A percentile compares a stretch with the other conserved stretches of the same genome.
Evolutionary conservation across 2,329 filamentous ascomycete species (phyloP).

Genomic region (Amylocarpus encephaloides): DNA sequence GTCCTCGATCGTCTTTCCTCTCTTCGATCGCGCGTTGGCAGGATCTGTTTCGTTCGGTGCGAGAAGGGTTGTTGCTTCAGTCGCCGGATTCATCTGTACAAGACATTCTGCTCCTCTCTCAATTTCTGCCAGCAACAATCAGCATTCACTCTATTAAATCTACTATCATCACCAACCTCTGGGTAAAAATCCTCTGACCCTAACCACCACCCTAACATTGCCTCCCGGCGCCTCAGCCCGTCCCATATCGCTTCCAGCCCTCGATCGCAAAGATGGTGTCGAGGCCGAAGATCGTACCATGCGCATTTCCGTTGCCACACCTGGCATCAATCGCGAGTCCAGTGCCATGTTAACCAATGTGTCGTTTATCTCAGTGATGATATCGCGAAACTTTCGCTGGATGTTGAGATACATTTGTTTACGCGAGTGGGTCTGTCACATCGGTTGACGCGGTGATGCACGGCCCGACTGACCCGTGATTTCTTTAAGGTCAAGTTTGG

Average conservation of each 20-base stretch:
- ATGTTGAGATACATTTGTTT: slow-evolving; percentile 25
- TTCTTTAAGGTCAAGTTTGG: no score
- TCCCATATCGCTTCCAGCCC: slow-evolving; percentile 55
- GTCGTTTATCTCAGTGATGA: slow-evolving; percentile 26
- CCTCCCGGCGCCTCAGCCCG: slow-evolving; percentile 53
- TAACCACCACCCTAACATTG: slow-evolving; percentile 77
- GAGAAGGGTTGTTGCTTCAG: slow-evolving; percentile 75
- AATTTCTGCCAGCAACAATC: slow-evolving; percentile 53
- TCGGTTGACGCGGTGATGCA: no score
- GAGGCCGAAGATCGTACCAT: slow-evolving; percentile 62
- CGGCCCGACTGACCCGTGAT: not conserved
- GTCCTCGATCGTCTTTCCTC: slow-evolving; percentile 73
- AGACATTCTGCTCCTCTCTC: slow-evolving; percentile 77
- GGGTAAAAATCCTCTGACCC: slow-evolving; percentile 71
- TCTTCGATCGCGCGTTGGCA: slow-evolving; percentile 52
- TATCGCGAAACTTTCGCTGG: slow-evolving; percentile 23
- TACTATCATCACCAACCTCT: slow-evolving; percentile 49
- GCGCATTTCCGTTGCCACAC: slow-evolving; percentile 33
- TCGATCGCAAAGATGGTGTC: slow-evolving; percentile 69
- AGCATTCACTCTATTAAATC: not conserved
- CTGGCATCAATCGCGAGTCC: slow-evolving; percentile 41
- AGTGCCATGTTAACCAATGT: slow-evolving; percentile 36
- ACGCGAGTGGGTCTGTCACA: no score
- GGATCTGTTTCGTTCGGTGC: slow-evolving; percentile 55
- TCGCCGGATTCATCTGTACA: slow-evolving; percentile 82